Evolutionary conservation across 2,329 filamentous ascomycete species (phyloP).

Genomic region (Penicillium glabrum): DNA sequence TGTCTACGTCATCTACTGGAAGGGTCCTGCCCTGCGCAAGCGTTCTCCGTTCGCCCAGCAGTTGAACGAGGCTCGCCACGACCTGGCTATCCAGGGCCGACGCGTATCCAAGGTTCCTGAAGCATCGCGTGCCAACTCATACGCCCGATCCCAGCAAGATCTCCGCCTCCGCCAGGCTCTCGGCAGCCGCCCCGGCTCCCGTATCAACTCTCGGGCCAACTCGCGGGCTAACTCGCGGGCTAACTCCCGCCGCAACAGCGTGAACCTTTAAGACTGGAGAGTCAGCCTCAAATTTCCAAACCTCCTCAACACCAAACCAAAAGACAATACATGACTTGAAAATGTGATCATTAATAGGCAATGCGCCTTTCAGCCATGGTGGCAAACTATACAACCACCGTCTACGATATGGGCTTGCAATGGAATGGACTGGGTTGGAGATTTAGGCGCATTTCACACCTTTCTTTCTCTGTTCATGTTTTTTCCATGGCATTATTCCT

Average conservation of each 20-base stretch:
- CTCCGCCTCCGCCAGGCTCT: constrained; percentile 36
- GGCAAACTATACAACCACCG: background rate
- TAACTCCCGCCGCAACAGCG: constrained; percentile 31
- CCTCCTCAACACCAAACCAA: background rate
- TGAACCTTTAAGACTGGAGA: background rate
- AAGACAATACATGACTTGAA: background rate
- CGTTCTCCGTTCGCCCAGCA: constrained; percentile 66
- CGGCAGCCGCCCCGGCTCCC: constrained; percentile 37
- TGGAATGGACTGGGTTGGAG: background rate
- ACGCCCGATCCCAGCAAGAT: constrained; percentile 41
- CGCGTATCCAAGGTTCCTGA: constrained; percentile 36
- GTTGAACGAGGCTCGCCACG: constrained; percentile 49
- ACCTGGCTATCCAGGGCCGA: constrained; percentile 31
- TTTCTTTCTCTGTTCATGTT: constrained; percentile 22
- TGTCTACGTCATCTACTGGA: constrained; percentile 67
- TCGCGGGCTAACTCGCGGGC: constrained; percentile 27
- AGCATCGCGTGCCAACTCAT: constrained; percentile 37
- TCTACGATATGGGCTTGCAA: background rate
- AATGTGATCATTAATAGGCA: background rate
- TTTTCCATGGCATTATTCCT: constrained; percentile 15
- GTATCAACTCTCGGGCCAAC: constrained; percentile 32
- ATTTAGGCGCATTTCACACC: constrained; percentile 12
- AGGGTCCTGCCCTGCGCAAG: constrained; percentile 60
- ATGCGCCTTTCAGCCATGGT: background rate
- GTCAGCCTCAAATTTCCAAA: background rate